Evolutionary conservation across 2,329 filamentous ascomycete species (phyloP).

Genomic region (Plectosphaerella plurivora): DNA sequence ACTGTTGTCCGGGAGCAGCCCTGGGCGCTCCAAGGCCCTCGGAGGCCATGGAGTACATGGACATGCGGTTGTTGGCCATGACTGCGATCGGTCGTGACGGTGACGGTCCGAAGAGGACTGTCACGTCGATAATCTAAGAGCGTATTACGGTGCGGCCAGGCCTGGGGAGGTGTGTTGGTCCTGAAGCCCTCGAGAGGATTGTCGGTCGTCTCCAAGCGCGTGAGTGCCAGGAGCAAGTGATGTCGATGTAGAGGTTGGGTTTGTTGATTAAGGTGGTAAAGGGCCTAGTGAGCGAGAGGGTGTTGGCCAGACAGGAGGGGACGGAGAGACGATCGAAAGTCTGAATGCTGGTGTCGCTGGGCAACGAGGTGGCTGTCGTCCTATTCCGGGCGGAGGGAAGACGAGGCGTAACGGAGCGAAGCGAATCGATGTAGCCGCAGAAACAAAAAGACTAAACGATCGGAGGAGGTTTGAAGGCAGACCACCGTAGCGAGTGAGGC

Average conservation of each 20-base stretch:
- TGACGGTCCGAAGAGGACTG: slow-evolving; percentile 30
- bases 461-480: slow-evolving; percentile 27
- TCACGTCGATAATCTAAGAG: slow-evolving; percentile 21
- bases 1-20: slow-evolving; percentile 55
- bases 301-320: neutral
- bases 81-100: slow-evolving; percentile 15
- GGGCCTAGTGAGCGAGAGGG: slow-evolving; percentile 1
- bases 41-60: slow-evolving; percentile 64
- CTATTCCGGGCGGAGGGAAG: neutral
- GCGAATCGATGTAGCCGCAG: slow-evolving; percentile 4
- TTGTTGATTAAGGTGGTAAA: neutral
- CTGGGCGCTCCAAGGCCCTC: slow-evolving; percentile 56
- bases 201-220: too few species aligned
- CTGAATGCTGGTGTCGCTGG: slow-evolving; percentile 1
- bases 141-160: slow-evolving; percentile 1
- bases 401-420: slow-evolving; percentile 5
- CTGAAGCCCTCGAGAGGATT: too few species aligned
- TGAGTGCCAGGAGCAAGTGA: too few species aligned
- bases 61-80: slow-evolving; percentile 61
- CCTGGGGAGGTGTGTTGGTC: too few species aligned
- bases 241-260: neutral
- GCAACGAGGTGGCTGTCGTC: slow-evolving; percentile 7
- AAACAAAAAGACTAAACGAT: slow-evolving; percentile 20
- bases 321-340: too few species aligned
- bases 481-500: slow-evolving; percentile 58